Percentiles rank a stretch among this genome's conserved stretches.
Evolutionary conservation across 176 grass and related monocot species (phyloP).

Genomic region (Elymus sibiricus): DNA sequence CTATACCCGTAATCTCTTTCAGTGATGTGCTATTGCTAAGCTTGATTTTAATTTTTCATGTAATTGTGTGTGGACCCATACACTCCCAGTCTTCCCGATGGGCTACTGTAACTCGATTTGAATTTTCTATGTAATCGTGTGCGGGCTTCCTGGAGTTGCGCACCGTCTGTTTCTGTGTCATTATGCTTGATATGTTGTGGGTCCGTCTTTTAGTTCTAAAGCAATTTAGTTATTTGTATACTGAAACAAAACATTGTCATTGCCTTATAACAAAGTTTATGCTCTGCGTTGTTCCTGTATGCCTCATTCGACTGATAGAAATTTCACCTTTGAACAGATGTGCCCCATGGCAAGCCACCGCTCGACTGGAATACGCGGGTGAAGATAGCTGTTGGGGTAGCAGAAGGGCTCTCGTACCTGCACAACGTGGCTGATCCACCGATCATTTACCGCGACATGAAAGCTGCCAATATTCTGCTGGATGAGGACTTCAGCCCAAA

Average conservation of each 20-base stretch:
- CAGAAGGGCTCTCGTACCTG: slow-evolving; percentile 79
- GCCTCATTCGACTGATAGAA: slow-evolving; percentile 10
- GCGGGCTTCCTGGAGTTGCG: not conserved
- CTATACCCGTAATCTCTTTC: not conserved
- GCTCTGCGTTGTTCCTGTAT: not conserved
- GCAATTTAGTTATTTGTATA: not conserved
- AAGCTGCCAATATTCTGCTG: slow-evolving; percentile 82
- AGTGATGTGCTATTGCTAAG: not conserved
- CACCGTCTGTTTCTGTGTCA: not conserved
- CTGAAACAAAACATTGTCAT: not conserved
- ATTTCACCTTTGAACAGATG: slow-evolving; percentile 53
- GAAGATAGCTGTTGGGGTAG: slow-evolving; percentile 79
- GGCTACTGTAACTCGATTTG: not conserved
- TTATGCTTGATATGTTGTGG: not conserved
- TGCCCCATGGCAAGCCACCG: slow-evolving; percentile 49
- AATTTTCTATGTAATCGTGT: not conserved
- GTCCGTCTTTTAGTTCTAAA: not conserved
- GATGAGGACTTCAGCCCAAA: slow-evolving; percentile 77
- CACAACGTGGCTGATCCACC: slow-evolving; percentile 89
- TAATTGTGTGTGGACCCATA: too few species aligned
- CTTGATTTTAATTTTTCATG: too few species aligned
- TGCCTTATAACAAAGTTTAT: not conserved
- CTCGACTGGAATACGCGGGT: slow-evolving; percentile 91
- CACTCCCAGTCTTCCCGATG: not conserved
- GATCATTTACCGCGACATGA: slow-evolving; percentile 94